A percentile compares a stretch with the other conserved stretches of the same genome.
phyloP scores from a whole-genome alignment of 2,329 filamentous ascomycete species.

The Dryadomyces quercus-mongolicae region DNA sequence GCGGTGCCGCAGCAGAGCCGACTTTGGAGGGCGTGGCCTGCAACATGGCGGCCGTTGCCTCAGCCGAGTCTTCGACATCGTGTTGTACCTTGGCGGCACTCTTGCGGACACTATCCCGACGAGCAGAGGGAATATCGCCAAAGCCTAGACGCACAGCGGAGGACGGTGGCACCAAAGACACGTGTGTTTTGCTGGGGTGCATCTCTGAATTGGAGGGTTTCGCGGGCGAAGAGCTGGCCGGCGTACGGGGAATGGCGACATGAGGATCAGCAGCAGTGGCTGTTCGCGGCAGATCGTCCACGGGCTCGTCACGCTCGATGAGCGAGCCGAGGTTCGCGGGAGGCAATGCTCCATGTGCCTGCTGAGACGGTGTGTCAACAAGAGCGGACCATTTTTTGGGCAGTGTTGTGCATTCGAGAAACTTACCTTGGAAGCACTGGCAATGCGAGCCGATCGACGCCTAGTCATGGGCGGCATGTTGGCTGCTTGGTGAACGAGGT shows the following conservation, averaged over 20 bases:
- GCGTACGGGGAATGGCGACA: constrained; percentile 34
- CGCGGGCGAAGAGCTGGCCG: constrained; percentile 50
- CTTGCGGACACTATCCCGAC: constrained; percentile 3
- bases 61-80: neutral
- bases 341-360: neutral
- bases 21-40: constrained; percentile 55
- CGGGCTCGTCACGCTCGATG: neutral
- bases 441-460: constrained; percentile 31
- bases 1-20: constrained; percentile 24
- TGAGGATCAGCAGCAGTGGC: constrained; percentile 20
- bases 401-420: too few relatives aligned
- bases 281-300: constrained; percentile 1
- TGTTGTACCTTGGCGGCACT: constrained; percentile 22
- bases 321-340: neutral
- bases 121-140: constrained; percentile 47
- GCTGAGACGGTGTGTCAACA: neutral
- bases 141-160: constrained; percentile 77
- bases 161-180: constrained; percentile 63
- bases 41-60: constrained; percentile 24
- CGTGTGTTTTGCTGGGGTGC: constrained; percentile 77
- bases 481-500: neutral
- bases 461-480: constrained; percentile 12
- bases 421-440: constrained; percentile 25
- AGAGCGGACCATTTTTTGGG: too few relatives aligned
- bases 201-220: constrained; percentile 71